A percentile compares a stretch with the other conserved stretches of the same genome.
Conservation (phyloP, 495 filamentous ascomycete species). For the Podospora bellae-mahoneyi region DNA sequence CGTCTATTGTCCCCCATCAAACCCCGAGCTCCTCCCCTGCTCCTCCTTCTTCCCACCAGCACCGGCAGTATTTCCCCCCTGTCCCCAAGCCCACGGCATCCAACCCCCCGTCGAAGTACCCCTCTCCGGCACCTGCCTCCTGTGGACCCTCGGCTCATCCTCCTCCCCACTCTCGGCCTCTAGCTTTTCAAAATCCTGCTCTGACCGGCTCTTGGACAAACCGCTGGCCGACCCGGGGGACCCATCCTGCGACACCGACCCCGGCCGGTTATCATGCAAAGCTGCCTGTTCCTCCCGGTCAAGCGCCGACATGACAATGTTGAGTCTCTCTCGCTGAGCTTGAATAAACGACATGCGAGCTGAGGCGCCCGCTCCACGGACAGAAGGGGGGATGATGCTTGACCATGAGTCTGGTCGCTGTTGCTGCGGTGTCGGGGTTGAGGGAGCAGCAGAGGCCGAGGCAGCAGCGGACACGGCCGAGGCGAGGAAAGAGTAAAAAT, state of each 20-base stretch:
- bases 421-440: constrained; percentile 31
- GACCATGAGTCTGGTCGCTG: not conserved
- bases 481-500: constrained; percentile 74
- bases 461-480: constrained; percentile 55
- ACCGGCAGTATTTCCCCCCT: not conserved
- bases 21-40: constrained; percentile 29
- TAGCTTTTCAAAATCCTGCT: constrained; percentile 79
- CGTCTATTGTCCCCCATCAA: constrained; percentile 30
- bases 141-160: constrained; percentile 23
- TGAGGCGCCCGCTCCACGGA: constrained; percentile 54
- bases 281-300: constrained; percentile 59
- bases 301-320: constrained; percentile 66
- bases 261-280: not conserved
- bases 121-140: not conserved
- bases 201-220: constrained; percentile 67
- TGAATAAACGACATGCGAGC: constrained; percentile 69
- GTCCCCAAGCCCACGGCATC: constrained; percentile 60
- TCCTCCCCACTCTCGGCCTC: constrained; percentile 63
- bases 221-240: constrained; percentile 32
- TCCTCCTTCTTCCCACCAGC: constrained; percentile 8
- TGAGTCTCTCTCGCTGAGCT: constrained; percentile 69
- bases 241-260: constrained; percentile 32
- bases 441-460: constrained; percentile 29
- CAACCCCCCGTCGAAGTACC: constrained; percentile 42
- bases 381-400: constrained; percentile 55